A percentile compares a stretch with the other conserved stretches of the same genome.
These are phyloP conservation scores for Barnettozyma californica DNA, from an alignment of 805 yeast species.

Conservation along the genomic window DNA sequence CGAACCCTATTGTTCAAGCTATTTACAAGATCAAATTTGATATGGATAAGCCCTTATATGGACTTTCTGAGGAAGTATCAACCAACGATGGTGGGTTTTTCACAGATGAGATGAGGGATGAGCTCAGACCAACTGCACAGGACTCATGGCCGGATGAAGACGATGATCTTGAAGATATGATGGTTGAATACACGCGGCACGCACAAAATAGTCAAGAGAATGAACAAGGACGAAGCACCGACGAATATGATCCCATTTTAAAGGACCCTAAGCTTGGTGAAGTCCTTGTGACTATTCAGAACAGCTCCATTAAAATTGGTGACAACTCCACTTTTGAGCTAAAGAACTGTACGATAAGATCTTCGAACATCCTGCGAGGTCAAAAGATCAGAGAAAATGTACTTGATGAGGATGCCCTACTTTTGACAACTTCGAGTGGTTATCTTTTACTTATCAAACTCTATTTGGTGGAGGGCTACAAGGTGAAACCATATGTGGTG, in stretches of 20 bases:
- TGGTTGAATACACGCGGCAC: not conserved
- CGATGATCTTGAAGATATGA: slow-evolving; percentile 19
- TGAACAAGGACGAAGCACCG: slow-evolving; percentile 13
- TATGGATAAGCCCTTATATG: slow-evolving; percentile 16
- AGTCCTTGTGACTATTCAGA: slow-evolving; percentile 12
- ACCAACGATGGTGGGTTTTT: slow-evolving; percentile 15
- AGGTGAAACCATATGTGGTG: slow-evolving; percentile 36
- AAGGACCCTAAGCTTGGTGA: slow-evolving; percentile 6
- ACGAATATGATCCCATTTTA: slow-evolving; percentile 11
- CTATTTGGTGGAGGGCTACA: slow-evolving; percentile 17
- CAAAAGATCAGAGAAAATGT: slow-evolving; percentile 4
- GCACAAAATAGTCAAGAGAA: not conserved
- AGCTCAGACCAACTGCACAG: slow-evolving; percentile 18
- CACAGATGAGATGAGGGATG: slow-evolving; percentile 18
- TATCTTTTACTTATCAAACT: slow-evolving; percentile 35
- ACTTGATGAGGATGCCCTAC: slow-evolving; percentile 32
- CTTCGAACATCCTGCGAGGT: slow-evolving; percentile 17
- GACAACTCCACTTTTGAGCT: slow-evolving; percentile 11
- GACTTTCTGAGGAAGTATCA: slow-evolving; percentile 10
- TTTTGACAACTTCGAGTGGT: slow-evolving; percentile 35
- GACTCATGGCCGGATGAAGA: slow-evolving; percentile 20
- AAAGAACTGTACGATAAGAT: slow-evolving; percentile 12
- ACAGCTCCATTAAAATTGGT: slow-evolving; percentile 14
- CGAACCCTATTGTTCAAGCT: slow-evolving; percentile 34
- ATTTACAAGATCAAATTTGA: slow-evolving; percentile 28